Percentiles rank a stretch among this genome's conserved stretches.
phyloP scores from a whole-genome alignment of 176 grass and related monocot species.

The Musa beccarii region DNA sequence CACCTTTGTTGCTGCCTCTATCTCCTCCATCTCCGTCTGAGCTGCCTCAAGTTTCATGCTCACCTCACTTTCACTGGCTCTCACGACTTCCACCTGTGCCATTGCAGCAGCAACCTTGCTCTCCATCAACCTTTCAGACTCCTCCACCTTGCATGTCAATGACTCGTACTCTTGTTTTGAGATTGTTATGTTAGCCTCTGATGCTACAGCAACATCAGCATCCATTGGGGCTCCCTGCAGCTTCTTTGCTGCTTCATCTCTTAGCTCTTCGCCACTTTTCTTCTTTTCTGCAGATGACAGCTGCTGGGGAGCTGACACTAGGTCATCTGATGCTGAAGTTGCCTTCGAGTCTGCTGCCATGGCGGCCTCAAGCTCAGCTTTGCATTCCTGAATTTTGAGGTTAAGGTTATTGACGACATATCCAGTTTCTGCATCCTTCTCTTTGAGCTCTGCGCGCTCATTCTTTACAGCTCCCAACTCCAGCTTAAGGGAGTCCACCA shows the following conservation, averaged over 20 bases:
- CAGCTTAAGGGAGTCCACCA: slow-evolving; percentile 71
- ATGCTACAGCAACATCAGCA: slow-evolving; percentile 76
- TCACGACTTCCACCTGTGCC: slow-evolving; percentile 82
- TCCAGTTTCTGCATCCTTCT: slow-evolving; percentile 77
- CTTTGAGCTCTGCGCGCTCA: slow-evolving; percentile 78
- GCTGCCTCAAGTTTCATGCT: slow-evolving; percentile 65
- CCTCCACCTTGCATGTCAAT: slow-evolving; percentile 69
- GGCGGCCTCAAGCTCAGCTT: slow-evolving; percentile 84
- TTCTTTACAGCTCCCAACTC: slow-evolving; percentile 62
- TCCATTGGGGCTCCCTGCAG: slow-evolving; percentile 61
- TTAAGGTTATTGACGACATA: slow-evolving; percentile 63
- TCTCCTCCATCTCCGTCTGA: slow-evolving; percentile 85
- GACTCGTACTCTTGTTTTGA: slow-evolving; percentile 91
- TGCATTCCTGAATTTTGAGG: slow-evolving; percentile 83
- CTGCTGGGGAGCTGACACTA: slow-evolving; percentile 70
- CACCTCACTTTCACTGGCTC: slow-evolving; percentile 76
- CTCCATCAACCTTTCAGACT: slow-evolving; percentile 82
- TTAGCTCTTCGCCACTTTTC: slow-evolving; percentile 63
- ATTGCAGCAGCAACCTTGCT: slow-evolving; percentile 92
- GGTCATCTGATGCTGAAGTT: slow-evolving; percentile 72
- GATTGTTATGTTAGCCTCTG: slow-evolving; percentile 84
- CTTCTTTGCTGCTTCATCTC: slow-evolving; percentile 56
- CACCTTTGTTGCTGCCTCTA: slow-evolving; percentile 76
- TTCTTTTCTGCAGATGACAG: slow-evolving; percentile 78
- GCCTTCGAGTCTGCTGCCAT: slow-evolving; percentile 68